Evolutionary conservation across 345 rosid species (phyloP).

Genomic region (Camelina neglecta): DNA sequence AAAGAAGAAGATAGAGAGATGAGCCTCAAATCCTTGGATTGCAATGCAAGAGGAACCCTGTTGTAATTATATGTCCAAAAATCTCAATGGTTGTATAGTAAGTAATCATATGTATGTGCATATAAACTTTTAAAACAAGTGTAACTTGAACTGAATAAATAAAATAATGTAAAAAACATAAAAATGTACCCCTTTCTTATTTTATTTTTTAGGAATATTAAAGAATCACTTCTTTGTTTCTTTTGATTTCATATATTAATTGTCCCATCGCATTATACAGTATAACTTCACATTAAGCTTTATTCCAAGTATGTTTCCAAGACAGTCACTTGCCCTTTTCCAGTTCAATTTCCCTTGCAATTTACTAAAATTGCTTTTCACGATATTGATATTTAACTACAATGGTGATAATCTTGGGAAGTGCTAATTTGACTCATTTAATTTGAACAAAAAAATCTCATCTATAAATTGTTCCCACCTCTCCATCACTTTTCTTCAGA

Average conservation of each 20-base stretch:
- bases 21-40: background rate
- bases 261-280: too few relatives aligned
- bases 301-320: background rate
- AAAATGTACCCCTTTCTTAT: too few relatives aligned
- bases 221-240: too few relatives aligned
- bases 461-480: background rate
- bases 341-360: background rate
- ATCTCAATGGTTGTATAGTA: slow-evolving; percentile 17
- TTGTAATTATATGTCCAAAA: background rate
- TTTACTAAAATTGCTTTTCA: background rate
- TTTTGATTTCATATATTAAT: too few relatives aligned
- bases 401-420: background rate
- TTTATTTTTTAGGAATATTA: too few relatives aligned
- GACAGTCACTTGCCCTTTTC: background rate
- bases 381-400: background rate
- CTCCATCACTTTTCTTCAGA: background rate
- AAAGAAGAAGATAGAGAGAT: background rate
- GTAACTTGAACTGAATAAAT: slow-evolving; percentile 1
- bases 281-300: background rate
- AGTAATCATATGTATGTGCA: background rate
- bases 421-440: background rate
- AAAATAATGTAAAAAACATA: too few relatives aligned
- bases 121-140: background rate
- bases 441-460: background rate
- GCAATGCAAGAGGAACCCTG: slow-evolving; percentile 4